Percentiles rank a stretch among this genome's conserved stretches.
Evolutionary conservation across 2,329 filamentous ascomycete species (phyloP).

Genomic region (Phialemonium atrogriseum): DNA sequence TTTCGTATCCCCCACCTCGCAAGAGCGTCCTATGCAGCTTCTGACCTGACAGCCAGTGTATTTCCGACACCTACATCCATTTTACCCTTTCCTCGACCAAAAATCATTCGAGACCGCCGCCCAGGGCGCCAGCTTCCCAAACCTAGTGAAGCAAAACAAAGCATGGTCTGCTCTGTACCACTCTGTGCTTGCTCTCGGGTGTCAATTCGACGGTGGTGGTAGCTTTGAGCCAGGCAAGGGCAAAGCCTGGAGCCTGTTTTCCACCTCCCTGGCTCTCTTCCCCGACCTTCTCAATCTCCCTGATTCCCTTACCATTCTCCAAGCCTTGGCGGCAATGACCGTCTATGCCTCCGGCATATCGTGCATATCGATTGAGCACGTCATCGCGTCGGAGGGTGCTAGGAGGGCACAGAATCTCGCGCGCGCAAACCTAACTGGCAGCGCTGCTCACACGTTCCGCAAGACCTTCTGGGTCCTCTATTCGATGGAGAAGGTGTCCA

Average conservation of each 20-base stretch:
- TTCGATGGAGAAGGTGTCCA: constrained; percentile 17
- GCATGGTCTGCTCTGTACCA: constrained; percentile 30
- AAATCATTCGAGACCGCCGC: constrained; percentile 24
- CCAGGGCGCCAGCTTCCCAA: constrained; percentile 15
- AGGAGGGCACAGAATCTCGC: constrained; percentile 21
- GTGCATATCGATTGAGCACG: constrained; percentile 21
- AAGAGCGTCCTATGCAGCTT: neutral
- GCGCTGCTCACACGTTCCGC: constrained; percentile 13
- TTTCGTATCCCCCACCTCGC: constrained; percentile 2
- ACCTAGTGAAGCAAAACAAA: constrained; percentile 17
- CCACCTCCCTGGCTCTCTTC: constrained; percentile 24
- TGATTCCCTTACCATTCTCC: constrained; percentile 20
- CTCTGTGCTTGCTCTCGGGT: constrained; percentile 27
- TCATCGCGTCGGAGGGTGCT: constrained; percentile 20
- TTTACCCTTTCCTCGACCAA: constrained; percentile 31
- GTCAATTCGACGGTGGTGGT: constrained; percentile 23
- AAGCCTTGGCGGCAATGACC: constrained; percentile 22
- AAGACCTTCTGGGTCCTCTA: constrained; percentile 21
- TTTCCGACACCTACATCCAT: constrained; percentile 28
- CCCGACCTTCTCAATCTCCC: constrained; percentile 22
- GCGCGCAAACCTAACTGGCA: constrained; percentile 10
- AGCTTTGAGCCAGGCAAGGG: constrained; percentile 29
- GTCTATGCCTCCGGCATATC: constrained; percentile 18
- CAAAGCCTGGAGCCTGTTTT: constrained; percentile 29
- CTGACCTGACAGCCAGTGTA: constrained; percentile 21